Conservation (phyloP, 2,329 filamentous ascomycete genomes). For the Orbilia ellipsospora region DNA sequence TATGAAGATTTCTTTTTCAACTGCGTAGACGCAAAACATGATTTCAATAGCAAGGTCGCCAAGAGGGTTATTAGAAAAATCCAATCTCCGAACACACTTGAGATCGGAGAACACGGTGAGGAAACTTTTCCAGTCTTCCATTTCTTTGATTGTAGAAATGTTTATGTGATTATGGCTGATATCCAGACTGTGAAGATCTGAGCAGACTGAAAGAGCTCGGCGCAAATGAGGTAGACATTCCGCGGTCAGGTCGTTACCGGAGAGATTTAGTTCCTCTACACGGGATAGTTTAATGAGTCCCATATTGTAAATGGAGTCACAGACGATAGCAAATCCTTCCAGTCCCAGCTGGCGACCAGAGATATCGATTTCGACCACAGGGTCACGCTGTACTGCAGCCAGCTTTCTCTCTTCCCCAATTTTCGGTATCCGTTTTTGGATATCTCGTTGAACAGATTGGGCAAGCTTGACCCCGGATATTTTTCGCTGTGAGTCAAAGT, state of each 20-base stretch:
- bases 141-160: conserved; percentile 21
- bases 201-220: conserved; percentile 39
- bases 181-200: conserved; percentile 44
- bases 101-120: conserved; percentile 27
- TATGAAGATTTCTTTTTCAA: conserved; percentile 39
- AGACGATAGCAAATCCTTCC: conserved; percentile 42
- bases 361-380: conserved; percentile 37
- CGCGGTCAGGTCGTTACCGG: conserved; percentile 39
- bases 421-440: conserved; percentile 51
- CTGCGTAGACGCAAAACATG: conserved; percentile 36
- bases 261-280: conserved; percentile 49
- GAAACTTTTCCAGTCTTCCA: conserved; percentile 40
- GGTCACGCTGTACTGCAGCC: conserved; percentile 49
- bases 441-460: conserved; percentile 49
- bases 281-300: conserved; percentile 25
- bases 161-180: conserved; percentile 38
- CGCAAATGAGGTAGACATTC: conserved; percentile 32
- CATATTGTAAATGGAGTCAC: conserved; percentile 32
- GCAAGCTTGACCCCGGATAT: conserved; percentile 46
- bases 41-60: conserved; percentile 46
- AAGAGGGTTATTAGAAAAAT: conserved; percentile 38
- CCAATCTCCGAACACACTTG: conserved; percentile 33
- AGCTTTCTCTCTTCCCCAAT: conserved; percentile 50
- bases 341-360: conserved; percentile 47
- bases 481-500: conserved; percentile 25